A percentile compares a stretch with the other conserved stretches of the same genome.
Evolutionary conservation across 768 basidiomycete species (phyloP).

Genomic region (Mycena metata): DNA sequence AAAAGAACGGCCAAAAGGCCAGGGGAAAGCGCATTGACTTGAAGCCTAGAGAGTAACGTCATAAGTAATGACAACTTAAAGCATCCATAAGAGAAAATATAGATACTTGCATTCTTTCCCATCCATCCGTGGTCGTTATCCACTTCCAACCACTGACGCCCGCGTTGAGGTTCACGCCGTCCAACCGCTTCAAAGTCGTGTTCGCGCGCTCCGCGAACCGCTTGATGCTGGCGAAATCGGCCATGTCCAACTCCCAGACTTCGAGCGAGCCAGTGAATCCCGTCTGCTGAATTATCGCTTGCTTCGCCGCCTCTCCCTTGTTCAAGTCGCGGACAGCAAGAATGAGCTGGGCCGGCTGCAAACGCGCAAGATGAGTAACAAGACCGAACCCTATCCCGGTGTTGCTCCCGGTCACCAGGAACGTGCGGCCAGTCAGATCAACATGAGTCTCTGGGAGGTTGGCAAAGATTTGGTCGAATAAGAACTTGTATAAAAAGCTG

Average conservation of each 20-base stretch:
- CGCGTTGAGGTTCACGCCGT: slow-evolving; percentile 50
- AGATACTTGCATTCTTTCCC: slow-evolving; percentile 42
- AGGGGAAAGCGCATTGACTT: slow-evolving; percentile 20
- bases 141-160: slow-evolving; percentile 32
- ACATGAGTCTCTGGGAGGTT: slow-evolving; percentile 32
- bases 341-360: slow-evolving; percentile 46
- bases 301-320: slow-evolving; percentile 41
- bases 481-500: slow-evolving; percentile 10
- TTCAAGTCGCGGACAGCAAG: slow-evolving; percentile 45
- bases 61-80: no score
- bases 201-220: slow-evolving; percentile 48
- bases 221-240: slow-evolving; percentile 49
- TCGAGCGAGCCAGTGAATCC: slow-evolving; percentile 41
- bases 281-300: slow-evolving; percentile 36
- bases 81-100: no score
- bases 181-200: slow-evolving; percentile 41
- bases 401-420: slow-evolving; percentile 56
- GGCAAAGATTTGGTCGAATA: slow-evolving; percentile 24
- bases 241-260: slow-evolving; percentile 53
- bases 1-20: slow-evolving; percentile 24
- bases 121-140: slow-evolving; percentile 46
- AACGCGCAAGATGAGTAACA: slow-evolving; percentile 45
- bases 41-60: slow-evolving; percentile 6
- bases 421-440: slow-evolving; percentile 53
- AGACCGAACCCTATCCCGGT: slow-evolving; percentile 54